Evolutionary conservation across 371 early-diverging fungal species (phyloP), one percentile per base, ranked within the genome.

Genomic region (Catenaria anguillulae): DNA sequence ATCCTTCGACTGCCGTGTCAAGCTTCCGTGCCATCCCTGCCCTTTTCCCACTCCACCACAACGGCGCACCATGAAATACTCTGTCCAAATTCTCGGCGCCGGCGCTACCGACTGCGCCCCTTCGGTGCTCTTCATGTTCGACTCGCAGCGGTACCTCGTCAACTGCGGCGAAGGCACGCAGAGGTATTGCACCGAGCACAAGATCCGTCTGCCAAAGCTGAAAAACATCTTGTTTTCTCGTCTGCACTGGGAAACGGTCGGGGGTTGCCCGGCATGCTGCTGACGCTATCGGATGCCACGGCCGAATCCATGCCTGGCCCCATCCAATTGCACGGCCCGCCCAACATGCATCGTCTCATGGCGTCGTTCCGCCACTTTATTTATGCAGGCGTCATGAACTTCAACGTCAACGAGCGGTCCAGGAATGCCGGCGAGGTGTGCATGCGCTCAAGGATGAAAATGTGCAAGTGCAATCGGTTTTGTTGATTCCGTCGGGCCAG

Each of bases 151-250:
- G 15, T 94, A 94, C 66, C 72, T 97, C 67, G 88, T 97, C 79
- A 94, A 94, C 73, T 93, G 93, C 71, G 81, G 89, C 50, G 97
- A 97, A 69, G 92, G 93, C 12, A 86, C 86, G 0, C 97, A 97
- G 73, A 79, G 96, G 31, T 69, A 90, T 23, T 83, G 84, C 67
- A 73, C 83, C 60, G 87, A 94, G 71, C 83, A 89, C 61, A 81
- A 77, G 60, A 70, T 84, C 34, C 77, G 81, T 23, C 67, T 88
- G 54, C 66, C 75, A 34, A 88, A 87, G 69, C 61, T 89, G 34
- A 74, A 80, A 37, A 78, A 81, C 34, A 72, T 97, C 3, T 90
- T 94, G 67, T 68, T 92, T 21, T 87, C 92, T 1, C 75, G 87
- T 21, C 69, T 84, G 2, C 70, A 81, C 35, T 93, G 94, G 93